Evolutionary conservation across 148 eudicot species (phyloP), one percentile per base, ranked within the genome.

Genomic region (Chenopodium quinoa): DNA sequence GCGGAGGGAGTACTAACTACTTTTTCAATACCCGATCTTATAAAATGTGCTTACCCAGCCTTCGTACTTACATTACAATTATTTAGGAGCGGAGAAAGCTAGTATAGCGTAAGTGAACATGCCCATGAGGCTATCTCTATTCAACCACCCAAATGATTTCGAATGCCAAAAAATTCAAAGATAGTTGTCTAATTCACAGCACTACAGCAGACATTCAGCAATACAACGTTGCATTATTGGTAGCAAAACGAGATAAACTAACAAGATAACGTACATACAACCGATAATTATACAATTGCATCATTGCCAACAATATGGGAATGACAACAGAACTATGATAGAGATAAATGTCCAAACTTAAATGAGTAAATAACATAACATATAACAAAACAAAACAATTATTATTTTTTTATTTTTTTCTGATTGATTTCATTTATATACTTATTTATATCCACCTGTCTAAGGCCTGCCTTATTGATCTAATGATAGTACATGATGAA

Each of bases 301-400:
- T 83, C n/a, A 64, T 80, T 79, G 86, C 76, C 86, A 79, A 79
- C 75, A 79, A 79, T 83, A 79, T 58, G 76, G 80, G 80, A 83
- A 83, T 83, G 82, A 80, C 86, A 83, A 75, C 78, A 74, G 10
- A 79, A 74, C 71, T 3, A 54, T 54, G 31, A 58, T 4, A 73
- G 65, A 44, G 7, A 46, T 63, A 56, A 73, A 71, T 34, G 14
- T 76, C 27, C 76, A 82, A 72, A 63, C 16, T 29, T 17, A 22
- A 29, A 56, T 48, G 47, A 46, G 44, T 12, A 27, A 19, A 66
- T 16, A 77, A 76, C 79, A 50, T 50, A 50, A 50, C 13, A 48
- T 48, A 9, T 10, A 48, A 48, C 11, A 47, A 34, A 71, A 64
- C 66, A 79, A 40, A 37, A 78, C 71, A 78, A 73, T 75, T 34